Conservation (phyloP, 306 rosid genomes). For the Trifolium fragiferum region DNA sequence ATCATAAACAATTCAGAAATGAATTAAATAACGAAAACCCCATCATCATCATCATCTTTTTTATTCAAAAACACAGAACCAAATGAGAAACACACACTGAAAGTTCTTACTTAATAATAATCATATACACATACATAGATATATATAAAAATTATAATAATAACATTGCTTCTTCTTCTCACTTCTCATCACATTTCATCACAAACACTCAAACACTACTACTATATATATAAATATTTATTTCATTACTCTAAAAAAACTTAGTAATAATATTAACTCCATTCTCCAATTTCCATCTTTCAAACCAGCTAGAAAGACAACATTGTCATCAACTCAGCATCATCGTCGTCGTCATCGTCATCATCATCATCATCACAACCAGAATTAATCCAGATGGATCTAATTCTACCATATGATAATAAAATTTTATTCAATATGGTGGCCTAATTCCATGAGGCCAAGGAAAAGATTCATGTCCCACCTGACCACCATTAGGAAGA, state of each 20-base stretch:
- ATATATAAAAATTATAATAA: not conserved
- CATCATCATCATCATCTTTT: slow-evolving; percentile 42
- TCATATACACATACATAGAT: slow-evolving; percentile 55
- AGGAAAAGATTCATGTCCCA: slow-evolving; percentile 70
- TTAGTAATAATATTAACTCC: not conserved
- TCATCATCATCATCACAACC: too few relatives aligned
- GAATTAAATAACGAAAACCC: slow-evolving; percentile 32
- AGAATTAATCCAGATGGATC: too few relatives aligned
- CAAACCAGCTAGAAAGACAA: too few relatives aligned
- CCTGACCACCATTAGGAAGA: slow-evolving; percentile 69
- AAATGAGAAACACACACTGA: slow-evolving; percentile 27
- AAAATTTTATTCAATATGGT: slow-evolving; percentile 24
- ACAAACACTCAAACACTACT: not conserved
- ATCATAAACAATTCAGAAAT: slow-evolving; percentile 35
- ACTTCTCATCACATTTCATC: slow-evolving; percentile 12
- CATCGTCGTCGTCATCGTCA: too few relatives aligned
- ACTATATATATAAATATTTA: not conserved
- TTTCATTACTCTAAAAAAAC: slow-evolving; percentile 11
- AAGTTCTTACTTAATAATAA: slow-evolving; percentile 42
- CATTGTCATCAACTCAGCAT: too few relatives aligned
- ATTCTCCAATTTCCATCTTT: too few relatives aligned
- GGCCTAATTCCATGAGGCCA: slow-evolving; percentile 74
- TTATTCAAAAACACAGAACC: slow-evolving; percentile 54
- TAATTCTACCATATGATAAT: too few relatives aligned
- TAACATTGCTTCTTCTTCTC: slow-evolving; percentile 33